phyloP scores from a whole-genome alignment of 2,329 filamentous ascomycete genomes.

The Aureobasidium sp. region DNA sequence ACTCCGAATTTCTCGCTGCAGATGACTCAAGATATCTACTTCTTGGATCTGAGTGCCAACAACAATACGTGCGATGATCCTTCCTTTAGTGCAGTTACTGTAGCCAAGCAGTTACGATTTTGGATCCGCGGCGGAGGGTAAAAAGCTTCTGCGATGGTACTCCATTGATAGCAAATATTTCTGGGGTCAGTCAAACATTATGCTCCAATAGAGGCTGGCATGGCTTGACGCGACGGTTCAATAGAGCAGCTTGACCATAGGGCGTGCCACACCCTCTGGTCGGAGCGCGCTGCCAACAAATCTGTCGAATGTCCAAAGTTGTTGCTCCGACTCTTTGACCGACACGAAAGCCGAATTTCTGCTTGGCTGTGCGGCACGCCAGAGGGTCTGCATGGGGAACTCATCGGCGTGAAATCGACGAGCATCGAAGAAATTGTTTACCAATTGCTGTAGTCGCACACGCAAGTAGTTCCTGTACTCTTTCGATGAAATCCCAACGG shows the following conservation, averaged over 20 bases:
- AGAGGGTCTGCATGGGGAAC: slow-evolving; percentile 7
- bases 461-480: slow-evolving; percentile 18
- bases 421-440: slow-evolving; percentile 17
- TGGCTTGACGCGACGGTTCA: background rate
- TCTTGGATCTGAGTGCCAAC: no score
- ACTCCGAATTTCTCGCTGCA: no score
- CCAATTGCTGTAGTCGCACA: slow-evolving; percentile 18
- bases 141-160: no score
- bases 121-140: no score
- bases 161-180: no score
- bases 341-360: slow-evolving; percentile 15
- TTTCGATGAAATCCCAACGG: background rate
- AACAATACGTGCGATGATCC: no score
- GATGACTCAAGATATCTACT: no score
- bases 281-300: background rate
- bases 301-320: background rate
- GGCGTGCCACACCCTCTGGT: background rate
- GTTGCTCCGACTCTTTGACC: background rate
- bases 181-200: no score
- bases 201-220: no score
- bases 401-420: slow-evolving; percentile 14
- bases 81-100: no score
- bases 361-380: slow-evolving; percentile 15
- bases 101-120: no score
- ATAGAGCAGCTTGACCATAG: background rate